Conservation (phyloP, 148 eudicot genomes). For the Euryodendron excelsum region DNA sequence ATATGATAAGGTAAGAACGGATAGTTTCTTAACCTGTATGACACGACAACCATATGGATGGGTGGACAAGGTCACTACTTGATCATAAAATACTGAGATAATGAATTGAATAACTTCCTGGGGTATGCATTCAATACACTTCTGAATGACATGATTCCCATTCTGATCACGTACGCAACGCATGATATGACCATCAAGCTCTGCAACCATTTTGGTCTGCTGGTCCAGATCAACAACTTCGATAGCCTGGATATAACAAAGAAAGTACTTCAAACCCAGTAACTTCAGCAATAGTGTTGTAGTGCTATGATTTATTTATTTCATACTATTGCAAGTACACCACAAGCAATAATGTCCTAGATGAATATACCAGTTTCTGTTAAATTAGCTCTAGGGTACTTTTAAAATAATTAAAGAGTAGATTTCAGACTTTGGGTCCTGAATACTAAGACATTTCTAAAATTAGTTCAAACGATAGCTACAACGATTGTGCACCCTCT, state of each 20-base stretch:
- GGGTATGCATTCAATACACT: slow-evolving; percentile 91
- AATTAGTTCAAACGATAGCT: background rate
- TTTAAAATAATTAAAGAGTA: background rate
- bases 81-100: slow-evolving; percentile 70
- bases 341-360: background rate
- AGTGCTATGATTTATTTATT: background rate
- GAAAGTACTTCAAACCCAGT: background rate
- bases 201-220: slow-evolving; percentile 71
- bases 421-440: background rate
- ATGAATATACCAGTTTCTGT: background rate
- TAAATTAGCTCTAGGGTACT: background rate
- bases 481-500: background rate
- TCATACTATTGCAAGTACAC: background rate
- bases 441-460: background rate
- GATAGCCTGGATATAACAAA: slow-evolving; percentile 52
- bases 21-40: slow-evolving; percentile 47
- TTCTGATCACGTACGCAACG: slow-evolving; percentile 95
- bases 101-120: slow-evolving; percentile 69
- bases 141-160: slow-evolving; percentile 91
- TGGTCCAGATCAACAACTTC: slow-evolving; percentile 87
- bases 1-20: background rate
- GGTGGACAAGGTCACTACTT: slow-evolving; percentile 74
- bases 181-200: slow-evolving; percentile 86
- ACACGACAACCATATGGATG: slow-evolving; percentile 99
- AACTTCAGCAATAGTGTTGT: background rate